phyloP scores from a whole-genome alignment of 371 early-diverging fungal species.

The Mortierella sp. region DNA sequence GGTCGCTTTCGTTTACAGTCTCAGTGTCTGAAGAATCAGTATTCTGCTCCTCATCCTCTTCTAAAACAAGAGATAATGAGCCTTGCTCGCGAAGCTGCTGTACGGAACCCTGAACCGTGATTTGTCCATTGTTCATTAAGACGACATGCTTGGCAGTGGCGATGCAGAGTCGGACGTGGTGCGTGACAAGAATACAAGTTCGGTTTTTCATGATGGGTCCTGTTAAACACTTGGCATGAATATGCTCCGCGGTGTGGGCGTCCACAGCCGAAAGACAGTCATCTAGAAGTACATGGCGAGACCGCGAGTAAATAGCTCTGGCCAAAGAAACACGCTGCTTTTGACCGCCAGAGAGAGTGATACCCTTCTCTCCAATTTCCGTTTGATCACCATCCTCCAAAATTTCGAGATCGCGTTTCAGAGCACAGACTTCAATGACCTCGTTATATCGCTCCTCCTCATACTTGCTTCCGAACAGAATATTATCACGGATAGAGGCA shows the following conservation, averaged over 20 bases:
- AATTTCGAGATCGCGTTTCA: constrained; percentile 81
- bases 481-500: constrained; percentile 86
- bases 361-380: constrained; percentile 92
- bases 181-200: constrained; percentile 90
- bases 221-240: constrained; percentile 78
- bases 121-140: constrained; percentile 70
- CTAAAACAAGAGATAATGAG: constrained; percentile 53
- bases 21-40: constrained; percentile 36
- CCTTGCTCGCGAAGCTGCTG: constrained; percentile 62
- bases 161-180: constrained; percentile 86
- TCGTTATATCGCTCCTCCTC: constrained; percentile 74
- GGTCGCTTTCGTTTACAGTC: constrained; percentile 37
- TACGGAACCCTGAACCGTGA: constrained; percentile 59
- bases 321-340: constrained; percentile 88
- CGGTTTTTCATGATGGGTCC: constrained; percentile 79
- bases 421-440: constrained; percentile 73
- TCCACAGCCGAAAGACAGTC: constrained; percentile 89
- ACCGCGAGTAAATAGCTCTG: constrained; percentile 84
- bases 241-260: constrained; percentile 89
- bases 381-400: constrained; percentile 91
- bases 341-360: constrained; percentile 83
- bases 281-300: constrained; percentile 82
- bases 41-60: constrained; percentile 58
- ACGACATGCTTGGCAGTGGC: constrained; percentile 74
- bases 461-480: constrained; percentile 83